Evolutionary conservation across 768 basidiomycete species (phyloP), one percentile per base, ranked within the genome.

Genomic region (Pleurotus salmoneostramineus): DNA sequence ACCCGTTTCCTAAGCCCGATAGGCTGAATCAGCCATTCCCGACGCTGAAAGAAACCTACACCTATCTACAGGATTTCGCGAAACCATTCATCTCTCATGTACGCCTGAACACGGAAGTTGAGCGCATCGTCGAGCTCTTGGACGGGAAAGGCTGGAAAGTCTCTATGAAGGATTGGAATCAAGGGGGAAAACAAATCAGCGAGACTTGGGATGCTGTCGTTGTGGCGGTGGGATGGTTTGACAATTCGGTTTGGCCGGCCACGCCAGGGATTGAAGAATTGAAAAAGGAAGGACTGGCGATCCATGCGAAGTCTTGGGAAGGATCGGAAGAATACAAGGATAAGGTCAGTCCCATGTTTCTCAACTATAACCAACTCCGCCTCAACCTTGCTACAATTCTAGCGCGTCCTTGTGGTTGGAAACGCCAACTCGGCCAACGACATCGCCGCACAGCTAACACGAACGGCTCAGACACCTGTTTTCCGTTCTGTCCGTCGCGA

Each of bases 391-490:
- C 14, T 5, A 11, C 15, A 17, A 6, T 40, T 10, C n/a, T n/a
- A 83, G 82, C 73, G 74, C 14, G 70, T 75, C 17, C 69, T 81
- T 0, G 71, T 83, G 7, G 65, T 83, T 3, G 82, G 77, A 8
- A 82, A 82, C 21, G 82, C 77, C 15, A 79, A 82, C 50, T 82
- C 81, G 1, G 71, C 74, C 36, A 83, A 83, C 61, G 82, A 83
- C 50, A 77, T 83, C 40, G 77, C 78, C 0, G 74, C 77, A 1
- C 79, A 81, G 36, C 69, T 82, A 0, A 72, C 71, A 0, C 57
- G 71, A 0, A 65, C 80, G 11, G 72, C 72, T 0, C 59, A 67
- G 36, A 59, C 67, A 1, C 80, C 82, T 4, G 71, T 82, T 0
- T 78, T 77, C 60, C 77, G 81, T 46, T 79, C 77, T 10, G 72